Base-by-base conservation (phyloP, 345 rosid species). In the Hypericum androsaemum region DNA sequence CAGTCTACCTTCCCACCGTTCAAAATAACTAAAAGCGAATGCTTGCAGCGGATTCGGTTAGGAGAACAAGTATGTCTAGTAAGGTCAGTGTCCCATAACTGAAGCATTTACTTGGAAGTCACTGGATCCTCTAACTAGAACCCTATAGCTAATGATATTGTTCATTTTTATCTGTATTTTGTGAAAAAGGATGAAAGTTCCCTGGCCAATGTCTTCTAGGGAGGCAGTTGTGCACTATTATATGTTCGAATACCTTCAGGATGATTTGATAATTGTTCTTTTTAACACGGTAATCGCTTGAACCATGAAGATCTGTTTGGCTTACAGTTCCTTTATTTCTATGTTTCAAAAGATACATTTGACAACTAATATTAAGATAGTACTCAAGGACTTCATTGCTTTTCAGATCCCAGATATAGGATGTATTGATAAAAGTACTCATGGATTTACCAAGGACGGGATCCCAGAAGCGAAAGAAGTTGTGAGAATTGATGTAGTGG, bases 201-300 rank as follows among this genome's bases (percentile, higher is more conserved):
- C 94, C 7, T 92, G 98, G 98, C 98, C 95, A 10, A 53, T 92
- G 54, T 69, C 88, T 45, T 62, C 82, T 58, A 77, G 98, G 77
- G 96, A 88, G 73, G 95, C 85, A 11, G 38, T 85, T 41, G 61
- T 86, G 59, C 89, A 88, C 64, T 88, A 59, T 71, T 80, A 75
- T 59, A 16, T 72, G 59, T 80, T 92, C 11, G 88, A 92, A 70
- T 78, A 72, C 75, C 68, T 75, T 44, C 61, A 81, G 72, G 96
- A 88, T 58, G 95, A 75, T 62, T 65, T 92, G 53, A 47, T 81
- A 52, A 63, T 88, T 12, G 76, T 73, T 50, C 61, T 92, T 6
- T 0, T 80, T 10, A 88, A 80, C 78, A 67, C 97, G 80, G 98
- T 88, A 85, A 7, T 54, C 57, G 28, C 40, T 43, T 48, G 6